phyloP scores from a whole-genome alignment of 148 eudicot species.

The Rhododendron molle region DNA sequence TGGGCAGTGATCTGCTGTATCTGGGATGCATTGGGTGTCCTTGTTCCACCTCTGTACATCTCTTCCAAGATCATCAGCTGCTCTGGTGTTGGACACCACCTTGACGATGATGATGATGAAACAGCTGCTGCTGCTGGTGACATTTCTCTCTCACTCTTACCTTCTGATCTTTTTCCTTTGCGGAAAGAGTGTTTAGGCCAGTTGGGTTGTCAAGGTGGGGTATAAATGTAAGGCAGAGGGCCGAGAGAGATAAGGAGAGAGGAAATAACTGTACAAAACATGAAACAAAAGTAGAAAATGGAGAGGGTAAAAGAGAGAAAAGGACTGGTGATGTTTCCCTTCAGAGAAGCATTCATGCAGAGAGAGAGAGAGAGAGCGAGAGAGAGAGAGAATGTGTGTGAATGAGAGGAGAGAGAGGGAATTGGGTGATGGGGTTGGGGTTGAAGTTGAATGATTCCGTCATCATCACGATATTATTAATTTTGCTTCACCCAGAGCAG shows the following conservation, averaged over 20 bases:
- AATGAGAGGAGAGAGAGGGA: not conserved
- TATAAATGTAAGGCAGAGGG: not conserved
- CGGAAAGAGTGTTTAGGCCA: not conserved
- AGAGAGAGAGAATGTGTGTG: slow-evolving; percentile 11
- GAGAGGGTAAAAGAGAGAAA: slow-evolving; percentile 5
- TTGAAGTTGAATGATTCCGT: slow-evolving; percentile 10
- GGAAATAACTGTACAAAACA: no score
- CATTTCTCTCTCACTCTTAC: slow-evolving; percentile 12
- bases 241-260: not conserved
- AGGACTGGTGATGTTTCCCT: slow-evolving; percentile 13
- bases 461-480: slow-evolving; percentile 19
- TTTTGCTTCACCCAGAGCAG: not conserved
- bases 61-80: slow-evolving; percentile 88
- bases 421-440: not conserved
- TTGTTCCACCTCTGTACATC: slow-evolving; percentile 66
- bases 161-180: not conserved
- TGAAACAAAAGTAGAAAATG: slow-evolving; percentile 9
- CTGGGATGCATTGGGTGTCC: slow-evolving; percentile 72
- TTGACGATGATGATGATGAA: slow-evolving; percentile 47
- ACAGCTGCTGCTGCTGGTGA: slow-evolving; percentile 48
- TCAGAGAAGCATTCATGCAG: slow-evolving; percentile 11
- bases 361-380: slow-evolving; percentile 8
- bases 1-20: slow-evolving; percentile 82
- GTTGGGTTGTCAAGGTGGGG: not conserved
- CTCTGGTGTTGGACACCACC: slow-evolving; percentile 93